Percentiles rank a stretch among this genome's conserved stretches.
Conservation (phyloP, 2,329 filamentous ascomycete species). For the Pezicula carpinea region DNA sequence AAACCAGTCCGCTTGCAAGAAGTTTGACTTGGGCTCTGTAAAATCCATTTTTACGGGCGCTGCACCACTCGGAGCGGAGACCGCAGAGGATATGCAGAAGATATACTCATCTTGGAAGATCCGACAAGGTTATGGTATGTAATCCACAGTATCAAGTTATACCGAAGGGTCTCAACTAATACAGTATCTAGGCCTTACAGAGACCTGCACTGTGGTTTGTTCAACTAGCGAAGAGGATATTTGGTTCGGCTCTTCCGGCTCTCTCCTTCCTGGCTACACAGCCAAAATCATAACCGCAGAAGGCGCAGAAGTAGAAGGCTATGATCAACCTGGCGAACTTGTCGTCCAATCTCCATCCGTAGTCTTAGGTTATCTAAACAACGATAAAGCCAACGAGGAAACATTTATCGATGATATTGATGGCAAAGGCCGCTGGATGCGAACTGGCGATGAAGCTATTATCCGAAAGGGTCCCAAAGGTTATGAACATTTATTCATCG, state of each 20-base stretch:
- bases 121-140: constrained; percentile 65
- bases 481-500: constrained; percentile 77
- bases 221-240: constrained; percentile 59
- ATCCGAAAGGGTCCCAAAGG: constrained; percentile 59
- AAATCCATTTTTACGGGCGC: constrained; percentile 66
- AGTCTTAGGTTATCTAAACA: constrained; percentile 80
- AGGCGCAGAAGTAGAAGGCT: constrained; percentile 63
- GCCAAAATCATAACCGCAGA: constrained; percentile 65
- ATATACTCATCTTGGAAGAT: constrained; percentile 62
- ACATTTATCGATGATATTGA: constrained; percentile 67
- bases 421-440: constrained; percentile 65
- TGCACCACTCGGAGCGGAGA: constrained; percentile 72
- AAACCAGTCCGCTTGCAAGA: constrained; percentile 51
- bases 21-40: constrained; percentile 70
- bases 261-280: constrained; percentile 58
- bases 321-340: constrained; percentile 76
- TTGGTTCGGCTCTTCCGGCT: constrained; percentile 67
- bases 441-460: constrained; percentile 80
- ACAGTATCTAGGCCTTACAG: constrained; percentile 57
- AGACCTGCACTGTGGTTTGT: constrained; percentile 67
- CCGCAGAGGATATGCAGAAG: constrained; percentile 56
- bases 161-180: background rate
- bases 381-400: constrained; percentile 75
- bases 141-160: background rate
- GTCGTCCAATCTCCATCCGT: constrained; percentile 73